Base-by-base conservation (phyloP, 108 stramenopile genomes). In the Mediolabrus comicus region DNA sequence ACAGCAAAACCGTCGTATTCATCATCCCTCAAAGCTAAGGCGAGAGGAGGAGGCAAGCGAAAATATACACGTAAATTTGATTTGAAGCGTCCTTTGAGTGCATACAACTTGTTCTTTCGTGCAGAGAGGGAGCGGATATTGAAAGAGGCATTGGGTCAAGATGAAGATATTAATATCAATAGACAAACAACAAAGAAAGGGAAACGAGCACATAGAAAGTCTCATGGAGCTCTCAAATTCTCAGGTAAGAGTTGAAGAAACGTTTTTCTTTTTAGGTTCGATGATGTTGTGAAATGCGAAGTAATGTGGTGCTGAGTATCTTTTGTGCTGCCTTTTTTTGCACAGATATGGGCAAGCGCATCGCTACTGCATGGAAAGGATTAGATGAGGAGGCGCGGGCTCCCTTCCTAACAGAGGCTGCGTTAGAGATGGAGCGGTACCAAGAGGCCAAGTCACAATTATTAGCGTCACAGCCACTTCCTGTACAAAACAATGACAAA, bases 261-360 rank as follows among this genome's bases (percentile, higher is more conserved):
- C 14, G 39, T 41, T 41, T 11, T 41, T 11, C 14, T 14, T 41
- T 11, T 41, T n/a, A n/a, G n/a, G n/a, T n/a, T n/a, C n/a, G 14
- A 41, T 41, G 39, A 41, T 41, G 39, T 41, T 41, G 12, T 41
- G 39, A 12, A 14, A 41, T n/a, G n/a, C n/a, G n/a, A n/a, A n/a
- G n/a, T n/a, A n/a, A n/a, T n/a, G n/a, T n/a, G n/a, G n/a, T n/a
- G n/a, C n/a, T n/a, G n/a, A n/a, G n/a, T n/a, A n/a, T n/a, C n/a
- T n/a, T n/a, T n/a, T n/a, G n/a, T n/a, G n/a, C n/a, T n/a, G n/a
- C 69, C 59, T 72, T 92, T 24, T 78, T 77, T 3, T 92, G 88
- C 69, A 86, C 79, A 3, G 84, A 79, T 31, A 52, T 92, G 25
- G 88, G 88, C 10, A 82, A 85, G 69, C 79, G 71, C 4, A 85